phyloP scores from a whole-genome alignment of 148 eudicot species.

The Dysphania ambrosioides region DNA sequence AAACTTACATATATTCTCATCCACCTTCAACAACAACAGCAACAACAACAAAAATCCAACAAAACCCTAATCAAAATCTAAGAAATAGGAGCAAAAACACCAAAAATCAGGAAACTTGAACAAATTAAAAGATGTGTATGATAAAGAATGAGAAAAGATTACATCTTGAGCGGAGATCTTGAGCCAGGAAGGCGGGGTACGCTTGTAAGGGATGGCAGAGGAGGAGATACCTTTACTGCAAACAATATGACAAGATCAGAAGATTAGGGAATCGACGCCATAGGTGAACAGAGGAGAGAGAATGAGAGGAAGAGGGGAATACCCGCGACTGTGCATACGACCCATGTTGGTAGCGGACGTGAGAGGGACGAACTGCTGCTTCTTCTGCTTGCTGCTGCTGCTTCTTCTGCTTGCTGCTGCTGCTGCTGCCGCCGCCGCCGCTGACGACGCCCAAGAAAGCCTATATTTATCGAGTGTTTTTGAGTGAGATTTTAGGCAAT shows the following conservation, averaged over 20 bases:
- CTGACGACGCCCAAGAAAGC: too few relatives aligned
- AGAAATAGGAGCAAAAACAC: background rate
- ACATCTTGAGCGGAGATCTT: slow-evolving; percentile 33
- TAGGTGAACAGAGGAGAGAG: background rate
- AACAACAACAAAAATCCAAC: too few relatives aligned
- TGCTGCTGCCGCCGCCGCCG: background rate
- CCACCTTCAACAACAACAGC: slow-evolving; percentile 21
- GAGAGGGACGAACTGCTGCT: background rate
- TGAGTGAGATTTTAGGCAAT: too few relatives aligned
- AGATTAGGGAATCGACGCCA: background rate
- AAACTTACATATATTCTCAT: slow-evolving; percentile 35
- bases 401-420: background rate
- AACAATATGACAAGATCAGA: background rate
- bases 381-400: background rate
- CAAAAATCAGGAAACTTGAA: too few relatives aligned
- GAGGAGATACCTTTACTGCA: slow-evolving; percentile 32
- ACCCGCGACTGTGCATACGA: slow-evolving; percentile 34
- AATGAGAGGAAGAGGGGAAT: background rate
- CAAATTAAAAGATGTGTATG: too few relatives aligned
- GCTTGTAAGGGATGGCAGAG: slow-evolving; percentile 29
- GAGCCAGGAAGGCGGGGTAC: slow-evolving; percentile 26
- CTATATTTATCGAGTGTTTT: too few relatives aligned
- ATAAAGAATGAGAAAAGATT: background rate
- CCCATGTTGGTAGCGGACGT: slow-evolving; percentile 18
- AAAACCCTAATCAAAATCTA: background rate